Base-by-base conservation (phyloP, 306 rosid genomes). In the Ziziphus jujuba region DNA sequence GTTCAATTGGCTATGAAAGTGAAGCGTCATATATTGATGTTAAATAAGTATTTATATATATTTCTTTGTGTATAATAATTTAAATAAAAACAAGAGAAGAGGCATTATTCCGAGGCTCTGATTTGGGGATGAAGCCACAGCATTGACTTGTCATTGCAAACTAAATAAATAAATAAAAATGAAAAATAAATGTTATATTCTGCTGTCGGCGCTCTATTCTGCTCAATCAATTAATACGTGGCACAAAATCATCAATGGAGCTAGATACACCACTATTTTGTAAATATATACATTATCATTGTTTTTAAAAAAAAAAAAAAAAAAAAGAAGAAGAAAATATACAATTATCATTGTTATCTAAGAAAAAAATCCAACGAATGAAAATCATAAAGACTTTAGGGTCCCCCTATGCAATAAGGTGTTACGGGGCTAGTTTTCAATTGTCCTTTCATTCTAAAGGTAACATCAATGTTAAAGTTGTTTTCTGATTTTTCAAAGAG, bases 271-370 rank as follows among this genome's bases (percentile, higher is more conserved):
- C 16, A 35, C 1, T 64, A 40, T 55, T 36, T 12, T 71, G 4
- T 13, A 9, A 28, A 23, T 17, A 28, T 52, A 62, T 5, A 13
- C 25, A 23, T 49, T 6, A 51, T 66, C 31, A 73, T 75, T 40
- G 6, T 54, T 44, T 73, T 68, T 53, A 49, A 25, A 55, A 73
- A 76, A 58, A 25, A 19, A 22, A 65, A n/a, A n/a, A n/a, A n/a
- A n/a, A n/a, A n/a, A n/a, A n/a, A n/a, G n/a, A n/a, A n/a, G n/a
- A n/a, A n/a, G n/a, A n/a, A n/a, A n/a, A n/a, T n/a, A n/a, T n/a
- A n/a, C n/a, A n/a, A 23, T 49, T 6, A 51, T 66, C 31, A 73
- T 75, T 40, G 6, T 54, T 44, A 68, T 73, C 71, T 53, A 49
- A 25, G 59, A 73, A 76, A 58, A 25, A 19, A 22, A 65, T 51